These are phyloP conservation scores for Persicaria tinctoria DNA, from an alignment of 148 eudicot species.

Conservation along the genomic window DNA sequence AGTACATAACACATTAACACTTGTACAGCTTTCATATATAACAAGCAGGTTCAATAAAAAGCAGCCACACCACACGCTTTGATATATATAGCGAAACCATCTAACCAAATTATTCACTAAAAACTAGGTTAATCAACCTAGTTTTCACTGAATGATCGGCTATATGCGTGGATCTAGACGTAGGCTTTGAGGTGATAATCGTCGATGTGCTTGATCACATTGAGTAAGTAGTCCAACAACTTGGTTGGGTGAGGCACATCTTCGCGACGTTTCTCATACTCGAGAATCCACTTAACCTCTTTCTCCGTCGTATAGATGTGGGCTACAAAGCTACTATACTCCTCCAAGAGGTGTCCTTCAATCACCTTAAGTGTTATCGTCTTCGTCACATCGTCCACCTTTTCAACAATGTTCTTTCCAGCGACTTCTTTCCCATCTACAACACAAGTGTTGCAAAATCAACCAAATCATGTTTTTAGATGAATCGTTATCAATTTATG, in stretches of 20 bases:
- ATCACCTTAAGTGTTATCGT: conserved; percentile 6
- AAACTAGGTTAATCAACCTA: too few species aligned
- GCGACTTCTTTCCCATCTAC: conserved; percentile 13
- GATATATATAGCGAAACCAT: too few species aligned
- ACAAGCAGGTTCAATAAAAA: too few species aligned
- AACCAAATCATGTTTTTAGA: too few species aligned
- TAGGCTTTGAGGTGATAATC: conserved; percentile 2
- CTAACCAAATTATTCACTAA: too few species aligned
- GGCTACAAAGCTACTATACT: not conserved
- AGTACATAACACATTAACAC: too few species aligned
- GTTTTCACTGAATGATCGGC: too few species aligned
- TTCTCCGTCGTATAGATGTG: conserved; percentile 2
- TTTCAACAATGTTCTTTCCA: conserved; percentile 14
- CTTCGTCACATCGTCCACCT: conserved; percentile 10
- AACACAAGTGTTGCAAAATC: not conserved
- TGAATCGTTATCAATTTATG: too few species aligned
- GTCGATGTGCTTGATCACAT: conserved; percentile 11
- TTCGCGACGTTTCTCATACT: conserved; percentile 12
- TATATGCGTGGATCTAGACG: not conserved
- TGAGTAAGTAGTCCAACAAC: not conserved
- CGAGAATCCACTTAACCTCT: conserved; percentile 8
- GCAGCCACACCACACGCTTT: too few species aligned
- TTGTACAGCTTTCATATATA: too few species aligned
- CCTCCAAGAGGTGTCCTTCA: conserved; percentile 8
- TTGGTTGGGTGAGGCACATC: not conserved